Evolutionary conservation across 2,329 filamentous ascomycete genomes (phyloP), one percentile per base, ranked within the genome.

Genomic region (Phaeosphaeriaceae sp.): DNA sequence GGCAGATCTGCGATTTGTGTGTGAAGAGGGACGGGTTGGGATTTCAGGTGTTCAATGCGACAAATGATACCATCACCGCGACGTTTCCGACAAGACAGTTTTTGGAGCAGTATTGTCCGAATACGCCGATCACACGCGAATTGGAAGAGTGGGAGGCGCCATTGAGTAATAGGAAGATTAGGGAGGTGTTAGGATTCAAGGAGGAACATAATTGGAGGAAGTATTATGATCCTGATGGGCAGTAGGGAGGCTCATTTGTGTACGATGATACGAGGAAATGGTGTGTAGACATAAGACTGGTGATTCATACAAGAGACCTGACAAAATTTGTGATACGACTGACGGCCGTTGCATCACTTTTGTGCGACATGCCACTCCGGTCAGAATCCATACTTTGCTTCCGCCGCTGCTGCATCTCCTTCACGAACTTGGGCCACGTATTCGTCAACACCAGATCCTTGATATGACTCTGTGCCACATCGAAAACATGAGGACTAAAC

Each of bases 21-120:
- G 79, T 88, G 4, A 63, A 81, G 58, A 84, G 82, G 62, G 80
- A 81, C 66, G 85, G 84, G 0, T 66, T 89, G 10, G 86, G 86
- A 0, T 89, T 87, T 63, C 85, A 89, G 67, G 76, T 88, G 0
- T 89, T 89, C 73, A 89, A 89, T 67, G 86, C 86, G 1, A 87
- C 85, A 0, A 89, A 89, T 66, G 82, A 87, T 65, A 84, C 80
- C 2, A 88, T 88, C 49, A 89, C 86, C 0, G 83, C 83, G 3
- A 80, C 77, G 9, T 71, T 79, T 21, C 82, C 84, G 0, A 87
- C 85, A 0, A 76, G 75, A 45, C 79, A 84, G 56, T 86, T 88
- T 57, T 65, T 88, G 53, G 76, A 81, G 65, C 78, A 82, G 65
- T 74, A 74, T 10, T 82, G 79, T 53, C 85, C 85, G 0, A 75